Evolutionary conservation across 352 stramenopile genomes (phyloP), one percentile per base, ranked within the genome.

Genomic region (Phytophthora podocarpi): DNA sequence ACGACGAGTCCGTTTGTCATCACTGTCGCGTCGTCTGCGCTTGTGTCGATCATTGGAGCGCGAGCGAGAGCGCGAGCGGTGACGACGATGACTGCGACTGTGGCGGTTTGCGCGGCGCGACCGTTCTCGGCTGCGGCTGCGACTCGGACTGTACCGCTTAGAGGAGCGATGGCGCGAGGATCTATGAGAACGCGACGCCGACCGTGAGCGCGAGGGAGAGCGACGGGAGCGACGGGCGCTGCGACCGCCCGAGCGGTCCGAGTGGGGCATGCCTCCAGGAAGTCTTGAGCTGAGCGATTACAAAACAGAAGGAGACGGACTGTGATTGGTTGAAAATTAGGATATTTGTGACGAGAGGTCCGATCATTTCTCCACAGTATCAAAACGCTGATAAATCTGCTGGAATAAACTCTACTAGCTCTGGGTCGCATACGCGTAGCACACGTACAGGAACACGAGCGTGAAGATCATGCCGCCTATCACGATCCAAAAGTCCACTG

Each of bases 401-500:
- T n/a, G n/a, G n/a, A n/a, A n/a, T n/a, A n/a, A n/a, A n/a, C n/a
- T n/a, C 21, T 23, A 47, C 51, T 68, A 74, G 16, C 41, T 68
- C 34, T 62, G 40, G 2, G 60, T 63, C 20, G 76, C 45, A 57
- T 90, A 93, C 32, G 68, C 68, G 23, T 90, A 82, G 63, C 86
- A 95, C 11, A 74, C 65, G 36, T 91, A 95, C 40, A 95, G 66
- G 49, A 93, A 93, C 4, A 87, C 37, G n/a, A 95, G 67, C 26
- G 87, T 93, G 57, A 94, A 66, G 40, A 91, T 21, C 82, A 96
- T 96, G 11, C 87, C 87, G 9, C 63, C 82, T 16, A 91, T 70
- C 1, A 95, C 86, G 48, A 95, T 92, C 86, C 82, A 95, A 39
- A 86, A 90, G 53, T 95, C 86, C 23, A 91, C 78, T 1, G 80